Percentiles rank a stretch among this genome's conserved stretches.
phyloP scores from a whole-genome alignment of 2,329 filamentous ascomycete genomes.

The Diaporthe sp. region DNA sequence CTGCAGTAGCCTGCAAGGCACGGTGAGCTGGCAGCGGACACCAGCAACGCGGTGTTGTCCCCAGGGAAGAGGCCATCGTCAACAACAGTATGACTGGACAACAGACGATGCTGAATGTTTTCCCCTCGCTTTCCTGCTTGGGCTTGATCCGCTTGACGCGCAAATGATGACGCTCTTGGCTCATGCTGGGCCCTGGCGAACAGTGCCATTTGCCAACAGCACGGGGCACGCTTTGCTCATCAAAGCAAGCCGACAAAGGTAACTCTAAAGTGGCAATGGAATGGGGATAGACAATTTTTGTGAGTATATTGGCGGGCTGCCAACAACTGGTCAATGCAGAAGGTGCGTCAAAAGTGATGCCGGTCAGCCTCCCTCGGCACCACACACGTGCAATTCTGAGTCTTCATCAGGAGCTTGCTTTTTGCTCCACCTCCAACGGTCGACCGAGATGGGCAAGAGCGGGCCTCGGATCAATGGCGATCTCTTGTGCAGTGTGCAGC shows the following conservation, averaged over 20 bases:
- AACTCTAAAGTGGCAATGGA: slow-evolving; percentile 8
- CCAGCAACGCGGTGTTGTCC: slow-evolving; percentile 13
- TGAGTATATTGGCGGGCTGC: slow-evolving; percentile 28
- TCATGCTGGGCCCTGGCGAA: not conserved
- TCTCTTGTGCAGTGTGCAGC: slow-evolving; percentile 15
- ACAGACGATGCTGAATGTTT: not conserved
- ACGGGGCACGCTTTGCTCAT: slow-evolving; percentile 2
- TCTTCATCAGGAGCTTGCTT: slow-evolving; percentile 19
- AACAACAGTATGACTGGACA: slow-evolving; percentile 3
- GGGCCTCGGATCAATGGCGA: slow-evolving; percentile 33
- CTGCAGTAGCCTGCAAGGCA: slow-evolving; percentile 35
- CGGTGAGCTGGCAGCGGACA: slow-evolving; percentile 36
- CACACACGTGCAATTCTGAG: not conserved
- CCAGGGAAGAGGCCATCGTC: slow-evolving; percentile 22
- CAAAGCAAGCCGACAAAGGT: slow-evolving; percentile 13
- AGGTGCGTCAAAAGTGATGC: not conserved
- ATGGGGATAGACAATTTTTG: slow-evolving; percentile 11
- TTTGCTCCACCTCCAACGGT: slow-evolving; percentile 26
- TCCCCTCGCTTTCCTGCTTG: not conserved
- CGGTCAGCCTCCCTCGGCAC: slow-evolving; percentile 3
- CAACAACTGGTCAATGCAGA: slow-evolving; percentile 13
- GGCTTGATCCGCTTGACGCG: slow-evolving; percentile 19
- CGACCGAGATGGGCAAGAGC: slow-evolving; percentile 21
- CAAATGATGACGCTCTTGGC: slow-evolving; percentile 5
- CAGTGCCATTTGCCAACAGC: not conserved